Evolutionary conservation across 306 rosid species (phyloP), one percentile per base, ranked within the genome.

Genomic region (Spatholobus suberectus): DNA sequence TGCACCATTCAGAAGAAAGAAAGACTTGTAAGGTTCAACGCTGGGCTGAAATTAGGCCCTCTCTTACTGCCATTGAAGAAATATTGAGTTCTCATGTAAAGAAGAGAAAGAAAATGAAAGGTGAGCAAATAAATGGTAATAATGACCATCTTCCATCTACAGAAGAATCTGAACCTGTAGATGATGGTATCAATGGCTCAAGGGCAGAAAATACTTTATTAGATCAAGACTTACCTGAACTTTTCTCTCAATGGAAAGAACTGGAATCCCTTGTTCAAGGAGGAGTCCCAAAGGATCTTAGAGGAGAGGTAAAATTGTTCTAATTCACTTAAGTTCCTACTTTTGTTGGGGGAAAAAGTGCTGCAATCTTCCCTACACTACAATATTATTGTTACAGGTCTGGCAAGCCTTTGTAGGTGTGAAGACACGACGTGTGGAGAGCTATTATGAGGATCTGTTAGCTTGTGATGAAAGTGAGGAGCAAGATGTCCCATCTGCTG

Each of bases 361-460:
- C 47, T 75, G 70, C 79, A 82, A 73, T 59, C 44, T 85, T 78
- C 79, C 43, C 87, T 81, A 70, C 85, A 86, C 86, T 84, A 71
- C 85, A 86, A 85, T 87, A 59, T 86, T 89, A 24, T 83, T 86
- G 51, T 94, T 86, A 84, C 92, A 96, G 99, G 92, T 94, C 76
- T 96, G 99, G 99, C 99, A 96, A 90, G 98, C 97, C 82, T 94
- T 96, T 87, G 90, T 88, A 83, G 97, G 98, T 84, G 99, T 94
- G 86, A 96, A 91, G 83, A 70, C 89, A 51, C 93, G 96, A 29
- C 82, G 90, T 74, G 90, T 93, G 78, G 90, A 92, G 79, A 87
- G 88, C 84, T 94, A 96, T 83, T 94, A 96, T 89, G 81, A 88
- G 52, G 85, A 90, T 83, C 86, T 96, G 84, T 84, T 96, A 86